Conservation (phyloP, 768 basidiomycete genomes). For the Suillus bovinus region DNA sequence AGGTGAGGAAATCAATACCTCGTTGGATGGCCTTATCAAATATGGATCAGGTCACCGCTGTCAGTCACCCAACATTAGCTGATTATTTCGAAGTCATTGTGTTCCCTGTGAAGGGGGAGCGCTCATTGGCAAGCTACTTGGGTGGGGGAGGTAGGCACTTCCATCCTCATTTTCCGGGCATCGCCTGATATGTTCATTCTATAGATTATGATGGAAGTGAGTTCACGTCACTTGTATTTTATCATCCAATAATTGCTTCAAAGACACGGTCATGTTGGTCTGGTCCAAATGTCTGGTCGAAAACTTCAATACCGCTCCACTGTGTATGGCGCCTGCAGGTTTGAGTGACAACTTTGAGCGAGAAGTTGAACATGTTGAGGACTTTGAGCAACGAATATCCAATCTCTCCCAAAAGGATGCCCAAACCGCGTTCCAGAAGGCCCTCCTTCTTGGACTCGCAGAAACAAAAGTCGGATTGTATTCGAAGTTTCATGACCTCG, state of each 20-base stretch:
- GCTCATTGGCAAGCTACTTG: constrained; percentile 63
- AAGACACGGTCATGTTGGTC: constrained; percentile 57
- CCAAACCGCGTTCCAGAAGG: constrained; percentile 43
- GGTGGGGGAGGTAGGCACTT: constrained; percentile 66
- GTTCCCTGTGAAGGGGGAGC: constrained; percentile 49
- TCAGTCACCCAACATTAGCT: constrained; percentile 48
- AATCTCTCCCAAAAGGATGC: constrained; percentile 25
- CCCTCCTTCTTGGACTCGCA: constrained; percentile 51
- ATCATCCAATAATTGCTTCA: not conserved
- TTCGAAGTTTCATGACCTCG: constrained; percentile 59
- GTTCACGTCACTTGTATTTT: constrained; percentile 9
- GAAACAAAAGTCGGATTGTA: constrained; percentile 59
- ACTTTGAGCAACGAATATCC: constrained; percentile 39
- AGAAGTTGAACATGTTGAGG: constrained; percentile 47
- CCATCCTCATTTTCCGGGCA: not conserved
- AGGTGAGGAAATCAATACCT: constrained; percentile 37
- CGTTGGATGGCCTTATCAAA: constrained; percentile 1
- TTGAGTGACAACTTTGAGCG: constrained; percentile 49
- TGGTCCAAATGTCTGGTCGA: constrained; percentile 46
- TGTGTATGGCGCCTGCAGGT: constrained; percentile 42
- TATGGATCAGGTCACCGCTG: constrained; percentile 52
- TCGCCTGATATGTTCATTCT: constrained; percentile 2
- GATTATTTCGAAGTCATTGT: constrained; percentile 63
- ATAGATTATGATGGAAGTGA: constrained; percentile 77
- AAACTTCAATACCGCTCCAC: constrained; percentile 46